A percentile compares a stretch with the other conserved stretches of the same genome.
Evolutionary conservation across 441 rosid species (phyloP).

Genomic region (Adansonia rubrostipa): DNA sequence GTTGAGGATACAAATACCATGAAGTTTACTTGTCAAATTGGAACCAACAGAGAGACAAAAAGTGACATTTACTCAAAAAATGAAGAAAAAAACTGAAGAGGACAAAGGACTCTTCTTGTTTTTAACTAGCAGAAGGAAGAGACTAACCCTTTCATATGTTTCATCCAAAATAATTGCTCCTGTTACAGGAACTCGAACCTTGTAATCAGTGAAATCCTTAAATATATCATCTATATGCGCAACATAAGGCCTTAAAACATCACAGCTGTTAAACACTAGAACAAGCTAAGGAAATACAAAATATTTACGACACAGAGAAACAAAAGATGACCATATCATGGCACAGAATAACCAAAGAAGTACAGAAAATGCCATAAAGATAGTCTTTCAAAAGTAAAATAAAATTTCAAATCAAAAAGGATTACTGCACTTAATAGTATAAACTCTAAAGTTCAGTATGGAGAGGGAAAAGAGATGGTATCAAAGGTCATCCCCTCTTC

Average conservation of each 20-base stretch:
- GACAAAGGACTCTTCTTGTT: neutral
- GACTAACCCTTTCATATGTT: slow-evolving; percentile 84
- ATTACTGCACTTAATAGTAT: neutral
- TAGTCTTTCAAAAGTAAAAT: neutral
- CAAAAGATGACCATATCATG: neutral
- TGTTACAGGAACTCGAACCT: slow-evolving; percentile 95
- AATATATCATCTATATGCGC: slow-evolving; percentile 91
- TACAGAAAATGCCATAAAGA: neutral
- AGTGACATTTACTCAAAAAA: neutral
- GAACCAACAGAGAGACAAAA: neutral
- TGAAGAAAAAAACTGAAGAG: neutral
- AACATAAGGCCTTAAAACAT: slow-evolving; percentile 86
- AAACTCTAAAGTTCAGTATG: neutral
- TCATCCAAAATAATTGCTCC: slow-evolving; percentile 97
- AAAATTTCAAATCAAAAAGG: neutral
- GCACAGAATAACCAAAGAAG: neutral
- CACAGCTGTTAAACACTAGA: slow-evolving; percentile 90
- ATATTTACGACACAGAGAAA: neutral
- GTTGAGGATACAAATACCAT: neutral
- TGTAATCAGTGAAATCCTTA: slow-evolving; percentile 95
- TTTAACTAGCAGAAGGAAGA: neutral
- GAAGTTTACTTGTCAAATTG: slow-evolving; percentile 6
- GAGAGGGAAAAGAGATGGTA: neutral
- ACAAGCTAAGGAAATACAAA: slow-evolving; percentile 48
- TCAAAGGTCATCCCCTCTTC: neutral